Evolutionary conservation across 164 flowering plant genomes (phyloP), one percentile per base, ranked within the genome.

Genomic region (Akebia trifoliata): DNA sequence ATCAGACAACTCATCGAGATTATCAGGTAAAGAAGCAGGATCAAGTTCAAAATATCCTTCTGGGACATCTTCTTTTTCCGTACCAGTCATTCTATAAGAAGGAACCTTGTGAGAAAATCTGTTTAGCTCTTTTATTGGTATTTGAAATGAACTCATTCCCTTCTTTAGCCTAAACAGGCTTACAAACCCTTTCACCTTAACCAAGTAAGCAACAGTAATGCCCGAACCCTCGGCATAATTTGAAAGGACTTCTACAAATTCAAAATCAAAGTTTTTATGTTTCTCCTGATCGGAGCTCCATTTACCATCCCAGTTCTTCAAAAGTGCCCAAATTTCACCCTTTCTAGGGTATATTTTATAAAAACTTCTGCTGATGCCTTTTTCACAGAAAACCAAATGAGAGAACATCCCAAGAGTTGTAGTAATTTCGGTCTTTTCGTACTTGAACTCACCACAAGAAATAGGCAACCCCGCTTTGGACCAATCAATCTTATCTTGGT

Each of bases 271-370:
- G 48, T 60, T 38, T 44, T 52, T 50, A 8, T 56, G 50, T 20
- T 54, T 47, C 1, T 64, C 72, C 1, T 66, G 58, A 50, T 69
- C 65, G 8, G 73, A 66, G 36, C 34, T 54, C 87, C 82, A 77
- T 7, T 74, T 67, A 0, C 69, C 55, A 65, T 74, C 72, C 89
- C 95, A 85, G 64, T 76, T 64, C 60, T 76, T 85, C 61, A 80
- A 85, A 6, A 87, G 63, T 4, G 90, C 95, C 95, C 95, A 87
- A 10, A 70, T 76, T 58, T 88, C 85, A 5, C 88, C 90, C 57
- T 62, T 77, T 51, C 68, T 72, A 8, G 96, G 96, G 55, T 72
- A 67, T 32, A 88, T 49, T 44, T 43, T n/a, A 17, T n/a, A 68
- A 18, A 55, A 56, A 20, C 22, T 30, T 31, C 29, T 57, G 7